These are phyloP conservation scores for fission yeast (Schizosaccharomyces pombe) DNA, from an alignment of 805 yeast genomes.

Conservation along the genomic window ASM294v3 CU329670.1:601001-601500, in stretches of 20 bases:
- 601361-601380: conserved; percentile 51
- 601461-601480: background rate
- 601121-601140: conserved; percentile 79
- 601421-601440: conserved; percentile 22
- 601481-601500: background rate
- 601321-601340: conserved; percentile 27
- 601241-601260: conserved; percentile 20
- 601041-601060: conserved; percentile 75
- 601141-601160: conserved; percentile 66
- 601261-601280: conserved; percentile 17
- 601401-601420: conserved; percentile 92
- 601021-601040: conserved; percentile 38
- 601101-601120: conserved; percentile 43
- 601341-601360: conserved; percentile 41
- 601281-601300: conserved; percentile 11
- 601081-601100: conserved; percentile 72
- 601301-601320: conserved; percentile 5
- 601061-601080: conserved; percentile 97
- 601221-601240: conserved; percentile 44
- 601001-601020: conserved; percentile 38
- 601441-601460: background rate
- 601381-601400: conserved; percentile 75
- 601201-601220: conserved; percentile 76
- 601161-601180: conserved; percentile 9
- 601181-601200: conserved; percentile 39